A percentile compares a stretch with the other conserved stretches of the same genome.
These are phyloP conservation scores for Lentithecium fluviatile DNA, from an alignment of 495 filamentous ascomycete species.

Conservation along the genomic window DNA sequence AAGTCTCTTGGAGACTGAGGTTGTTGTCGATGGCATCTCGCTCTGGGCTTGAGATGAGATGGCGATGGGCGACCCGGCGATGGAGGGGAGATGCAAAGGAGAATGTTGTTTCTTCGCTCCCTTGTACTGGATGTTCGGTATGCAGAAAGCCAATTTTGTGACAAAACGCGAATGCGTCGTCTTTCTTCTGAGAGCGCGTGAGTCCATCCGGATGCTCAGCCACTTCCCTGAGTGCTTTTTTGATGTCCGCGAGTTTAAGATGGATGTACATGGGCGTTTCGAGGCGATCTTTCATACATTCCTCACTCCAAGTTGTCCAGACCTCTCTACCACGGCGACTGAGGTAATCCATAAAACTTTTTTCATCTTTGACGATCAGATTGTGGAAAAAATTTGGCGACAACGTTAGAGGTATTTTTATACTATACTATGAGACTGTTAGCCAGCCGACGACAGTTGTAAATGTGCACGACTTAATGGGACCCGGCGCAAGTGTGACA, in stretches of 20 bases:
- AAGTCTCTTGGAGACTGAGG: conserved; percentile 12
- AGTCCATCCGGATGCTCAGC: conserved; percentile 1
- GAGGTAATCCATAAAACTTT: no score
- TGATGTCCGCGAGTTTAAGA: no score
- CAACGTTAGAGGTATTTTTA: no score
- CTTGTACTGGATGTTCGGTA: background rate
- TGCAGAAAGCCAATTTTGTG: conserved; percentile 14
- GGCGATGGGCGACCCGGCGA: conserved; percentile 16
- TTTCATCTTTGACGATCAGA: no score
- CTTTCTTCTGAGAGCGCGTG: background rate
- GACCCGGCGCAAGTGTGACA: background rate
- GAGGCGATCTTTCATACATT: no score
- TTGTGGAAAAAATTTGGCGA: no score
- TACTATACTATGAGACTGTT: no score
- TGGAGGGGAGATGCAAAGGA: conserved; percentile 20
- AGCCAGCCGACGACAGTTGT: no score
- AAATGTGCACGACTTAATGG: no score
- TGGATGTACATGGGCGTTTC: no score
- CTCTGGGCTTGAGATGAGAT: conserved; percentile 8
- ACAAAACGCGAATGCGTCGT: conserved; percentile 18
- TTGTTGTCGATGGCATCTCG: conserved; percentile 1
- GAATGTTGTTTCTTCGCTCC: background rate
- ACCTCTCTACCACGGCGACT: no score
- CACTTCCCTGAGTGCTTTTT: background rate
- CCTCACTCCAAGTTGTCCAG: no score